Evolutionary conservation across 2,329 filamentous ascomycete genomes (phyloP), one percentile per base, ranked within the genome.

Genomic region (Xylariaceae sp.): DNA sequence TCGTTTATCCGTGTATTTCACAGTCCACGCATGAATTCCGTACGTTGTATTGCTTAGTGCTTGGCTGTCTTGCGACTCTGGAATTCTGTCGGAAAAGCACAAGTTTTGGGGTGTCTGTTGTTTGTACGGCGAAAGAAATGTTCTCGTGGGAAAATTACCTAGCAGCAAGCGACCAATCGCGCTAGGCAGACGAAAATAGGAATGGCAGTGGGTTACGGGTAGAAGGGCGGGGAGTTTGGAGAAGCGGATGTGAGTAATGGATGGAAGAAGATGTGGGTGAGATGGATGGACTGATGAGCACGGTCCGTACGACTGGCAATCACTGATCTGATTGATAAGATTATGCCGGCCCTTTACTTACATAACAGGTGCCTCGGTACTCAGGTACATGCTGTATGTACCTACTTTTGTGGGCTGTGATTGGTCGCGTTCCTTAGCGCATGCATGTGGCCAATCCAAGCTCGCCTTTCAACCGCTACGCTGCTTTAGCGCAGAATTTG

Each of bases 301-400:
- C 11, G 57, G 53, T 53, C 63, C 64, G 64, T 64, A 63, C 66
- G 23, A 30, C 23, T 18, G 17, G 17, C 17, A 68, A 67, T 63
- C 64, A 71, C 70, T 73, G 71, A 73, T 73, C 70, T 71, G 71
- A 73, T 73, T 73, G 71, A 73, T 73, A 72, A 73, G 71, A 73
- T 73, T 72, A 73, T 66, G 64, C 61, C 65, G 65, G 65, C 23
- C 23, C 23, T 30, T 30, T 30, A 30, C 23, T 30, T 30, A 30
- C 23, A 30, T 30, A 30, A 30, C 23, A 5, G 23, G 23, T 30
- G 23, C 23, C 23, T 30, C 23, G 23, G 23, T 30, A 30, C 23
- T 30, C 5, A 30, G 23, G 23, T 30, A 30, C 23, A 30, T 30
- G 23, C 23, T 30, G 23, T 30, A 30, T 30, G 23, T 30, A 30